A percentile compares a stretch with the other conserved stretches of the same genome.
Evolutionary conservation across 257 asterid genomes (phyloP).

Genomic region (Primulina huaijiensis): DNA sequence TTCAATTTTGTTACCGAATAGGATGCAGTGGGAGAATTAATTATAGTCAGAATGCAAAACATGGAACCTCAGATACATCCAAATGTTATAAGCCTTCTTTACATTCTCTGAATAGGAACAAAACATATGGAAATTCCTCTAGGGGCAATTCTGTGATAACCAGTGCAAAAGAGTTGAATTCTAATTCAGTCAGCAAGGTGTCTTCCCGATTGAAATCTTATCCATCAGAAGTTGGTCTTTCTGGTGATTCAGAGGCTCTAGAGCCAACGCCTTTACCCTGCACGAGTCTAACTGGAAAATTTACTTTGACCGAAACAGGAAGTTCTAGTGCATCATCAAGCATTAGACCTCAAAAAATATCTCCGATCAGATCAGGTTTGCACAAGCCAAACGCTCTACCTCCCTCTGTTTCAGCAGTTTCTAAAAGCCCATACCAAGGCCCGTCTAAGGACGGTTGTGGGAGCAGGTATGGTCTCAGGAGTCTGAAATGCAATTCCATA

Average conservation of each 20-base stretch:
- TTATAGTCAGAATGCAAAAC: slow-evolving; percentile 33
- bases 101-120: slow-evolving; percentile 43
- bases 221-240: slow-evolving; percentile 31
- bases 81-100: slow-evolving; percentile 38
- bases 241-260: slow-evolving; percentile 18
- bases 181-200: slow-evolving; percentile 34
- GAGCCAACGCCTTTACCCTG: slow-evolving; percentile 2
- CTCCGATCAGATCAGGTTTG: background rate
- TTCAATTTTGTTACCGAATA: slow-evolving; percentile 68
- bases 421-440: slow-evolving; percentile 28
- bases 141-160: slow-evolving; percentile 23
- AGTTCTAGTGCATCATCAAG: slow-evolving; percentile 40
- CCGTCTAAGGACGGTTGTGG: slow-evolving; percentile 29
- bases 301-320: slow-evolving; percentile 28
- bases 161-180: slow-evolving; percentile 27
- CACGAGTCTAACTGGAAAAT: slow-evolving; percentile 27
- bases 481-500: slow-evolving; percentile 43
- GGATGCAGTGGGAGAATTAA: slow-evolving; percentile 82
- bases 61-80: slow-evolving; percentile 43
- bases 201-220: slow-evolving; percentile 23
- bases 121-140: slow-evolving; percentile 38
- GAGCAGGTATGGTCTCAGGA: slow-evolving; percentile 38
- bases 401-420: slow-evolving; percentile 29
- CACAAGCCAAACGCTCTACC: slow-evolving; percentile 22
- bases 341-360: slow-evolving; percentile 27